Percentiles rank a stretch among this genome's conserved stretches.
Evolutionary conservation across 2,329 filamentous ascomycete species (phyloP).

Genomic region (Emergomyces africanus): DNA sequence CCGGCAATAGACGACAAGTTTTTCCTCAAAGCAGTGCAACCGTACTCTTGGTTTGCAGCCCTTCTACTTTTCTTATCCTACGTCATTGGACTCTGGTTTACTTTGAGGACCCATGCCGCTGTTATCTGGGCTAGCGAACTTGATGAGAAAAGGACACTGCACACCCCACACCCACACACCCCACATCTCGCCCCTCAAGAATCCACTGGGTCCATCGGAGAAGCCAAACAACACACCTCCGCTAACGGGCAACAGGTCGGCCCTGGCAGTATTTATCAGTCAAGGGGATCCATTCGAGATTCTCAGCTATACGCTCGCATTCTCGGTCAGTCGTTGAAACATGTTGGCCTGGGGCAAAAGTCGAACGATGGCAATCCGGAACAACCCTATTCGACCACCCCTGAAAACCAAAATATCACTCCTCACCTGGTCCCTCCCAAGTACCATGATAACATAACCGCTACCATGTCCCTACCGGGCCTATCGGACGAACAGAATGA

Average conservation of each 20-base stretch:
- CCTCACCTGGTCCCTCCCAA: constrained; percentile 71
- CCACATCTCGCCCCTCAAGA: neutral
- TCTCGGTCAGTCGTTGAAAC: constrained; percentile 75
- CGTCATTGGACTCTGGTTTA: constrained; percentile 88
- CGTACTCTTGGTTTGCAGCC: constrained; percentile 85
- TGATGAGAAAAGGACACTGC: constrained; percentile 56
- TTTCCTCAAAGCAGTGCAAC: constrained; percentile 78
- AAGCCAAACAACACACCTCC: constrained; percentile 13
- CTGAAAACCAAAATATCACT: constrained; percentile 42
- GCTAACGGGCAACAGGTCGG: constrained; percentile 19
- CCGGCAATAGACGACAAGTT: constrained; percentile 78
- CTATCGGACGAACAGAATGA: constrained; percentile 74
- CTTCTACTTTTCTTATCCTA: constrained; percentile 83
- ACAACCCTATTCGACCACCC: constrained; percentile 58
- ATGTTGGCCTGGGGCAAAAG: constrained; percentile 51
- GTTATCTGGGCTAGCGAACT: constrained; percentile 88
- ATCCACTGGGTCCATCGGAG: neutral
- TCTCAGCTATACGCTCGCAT: constrained; percentile 88
- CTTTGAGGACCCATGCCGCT: constrained; percentile 84
- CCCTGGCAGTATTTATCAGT: constrained; percentile 32
- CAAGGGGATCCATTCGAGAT: constrained; percentile 62
- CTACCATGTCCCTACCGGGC: constrained; percentile 38
- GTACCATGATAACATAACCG: constrained; percentile 30
- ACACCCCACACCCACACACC: constrained; percentile 21
- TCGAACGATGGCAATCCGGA: constrained; percentile 21